A percentile compares a stretch with the other conserved stretches of the same genome.
Evolutionary conservation across 2,329 filamentous ascomycete genomes (phyloP).

Genomic region (Dactylonectria macrodidyma): DNA sequence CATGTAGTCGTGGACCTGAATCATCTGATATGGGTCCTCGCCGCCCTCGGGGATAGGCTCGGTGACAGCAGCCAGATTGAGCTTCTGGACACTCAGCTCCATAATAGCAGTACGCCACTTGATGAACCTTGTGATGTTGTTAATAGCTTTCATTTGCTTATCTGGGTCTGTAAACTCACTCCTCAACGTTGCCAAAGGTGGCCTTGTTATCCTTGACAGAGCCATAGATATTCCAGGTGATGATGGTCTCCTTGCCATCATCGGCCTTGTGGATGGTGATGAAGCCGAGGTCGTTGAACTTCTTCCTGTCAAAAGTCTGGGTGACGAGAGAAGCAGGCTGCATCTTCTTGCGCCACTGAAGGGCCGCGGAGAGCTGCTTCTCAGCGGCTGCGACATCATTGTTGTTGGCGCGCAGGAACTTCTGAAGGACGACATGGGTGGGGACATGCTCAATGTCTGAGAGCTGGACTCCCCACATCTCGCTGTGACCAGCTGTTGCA

Average conservation of each 20-base stretch:
- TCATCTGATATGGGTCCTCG: conserved; percentile 89
- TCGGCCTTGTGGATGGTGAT: conserved; percentile 78
- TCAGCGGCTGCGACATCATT: conserved; percentile 81
- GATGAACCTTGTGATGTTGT: conserved; percentile 76
- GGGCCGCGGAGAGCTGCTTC: conserved; percentile 82
- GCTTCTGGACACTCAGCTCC: conserved; percentile 85
- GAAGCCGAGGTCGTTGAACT: conserved; percentile 86
- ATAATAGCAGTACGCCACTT: conserved; percentile 92
- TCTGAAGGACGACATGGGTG: conserved; percentile 88
- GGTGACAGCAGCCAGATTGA: conserved; percentile 79
- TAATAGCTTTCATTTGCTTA: conserved; percentile 13
- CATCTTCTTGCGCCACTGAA: conserved; percentile 86
- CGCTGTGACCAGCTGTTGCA: conserved; percentile 71
- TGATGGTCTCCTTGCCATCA: conserved; percentile 72
- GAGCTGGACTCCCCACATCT: conserved; percentile 91
- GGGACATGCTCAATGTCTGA: conserved; percentile 73
- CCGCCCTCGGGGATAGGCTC: conserved; percentile 80
- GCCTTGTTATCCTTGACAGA: conserved; percentile 85
- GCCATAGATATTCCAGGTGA: conserved; percentile 96
- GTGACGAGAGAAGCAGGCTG: conserved; percentile 78
- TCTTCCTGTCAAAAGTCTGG: conserved; percentile 74
- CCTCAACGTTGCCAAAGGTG: conserved; percentile 86
- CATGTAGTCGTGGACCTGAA: conserved; percentile 95
- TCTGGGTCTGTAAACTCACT: conserved; percentile 69
- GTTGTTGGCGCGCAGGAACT: conserved; percentile 93